Conservation (phyloP, 2,329 filamentous ascomycete species). For the Nectriaceae sp. region DNA sequence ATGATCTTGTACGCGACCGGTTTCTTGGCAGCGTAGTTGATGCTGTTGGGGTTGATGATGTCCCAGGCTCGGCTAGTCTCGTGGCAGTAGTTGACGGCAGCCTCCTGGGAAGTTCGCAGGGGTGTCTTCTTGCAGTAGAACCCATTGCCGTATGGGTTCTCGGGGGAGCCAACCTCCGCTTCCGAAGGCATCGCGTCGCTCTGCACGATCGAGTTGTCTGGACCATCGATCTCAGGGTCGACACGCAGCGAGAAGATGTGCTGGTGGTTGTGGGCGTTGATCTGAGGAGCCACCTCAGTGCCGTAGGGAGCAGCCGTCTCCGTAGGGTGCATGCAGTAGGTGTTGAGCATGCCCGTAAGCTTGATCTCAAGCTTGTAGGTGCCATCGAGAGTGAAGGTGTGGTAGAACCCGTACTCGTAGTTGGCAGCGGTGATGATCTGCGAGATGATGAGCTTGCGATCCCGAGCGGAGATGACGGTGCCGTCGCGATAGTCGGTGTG, state of each 20-base stretch:
- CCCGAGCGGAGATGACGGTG: slow-evolving; percentile 57
- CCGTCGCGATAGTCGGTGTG: slow-evolving; percentile 64
- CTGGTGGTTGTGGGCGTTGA: slow-evolving; percentile 69
- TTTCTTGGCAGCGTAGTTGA: slow-evolving; percentile 84
- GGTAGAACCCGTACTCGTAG: slow-evolving; percentile 58
- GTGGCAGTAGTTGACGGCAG: slow-evolving; percentile 78
- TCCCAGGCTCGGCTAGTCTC: slow-evolving; percentile 84
- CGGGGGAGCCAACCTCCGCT: slow-evolving; percentile 73
- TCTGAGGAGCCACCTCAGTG: slow-evolving; percentile 64
- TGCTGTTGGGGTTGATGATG: slow-evolving; percentile 78
- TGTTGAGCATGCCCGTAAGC: slow-evolving; percentile 51
- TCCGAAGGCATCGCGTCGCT: slow-evolving; percentile 73
- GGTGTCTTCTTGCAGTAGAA: slow-evolving; percentile 86
- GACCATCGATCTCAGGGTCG: slow-evolving; percentile 65
- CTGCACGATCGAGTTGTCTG: slow-evolving; percentile 67
- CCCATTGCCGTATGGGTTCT: slow-evolving; percentile 88
- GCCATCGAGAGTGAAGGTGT: slow-evolving; percentile 53
- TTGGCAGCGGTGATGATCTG: slow-evolving; percentile 67
- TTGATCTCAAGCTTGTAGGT: slow-evolving; percentile 64
- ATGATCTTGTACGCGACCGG: slow-evolving; percentile 88
- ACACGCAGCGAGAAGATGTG: slow-evolving; percentile 70
- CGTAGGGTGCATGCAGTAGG: slow-evolving; percentile 41
- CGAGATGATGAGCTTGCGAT: slow-evolving; percentile 62
- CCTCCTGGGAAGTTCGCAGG: slow-evolving; percentile 67
- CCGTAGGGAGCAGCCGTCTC: slow-evolving; percentile 55